phyloP scores from a whole-genome alignment of 169 alveolate species.

The Eimeria zaria region DNA sequence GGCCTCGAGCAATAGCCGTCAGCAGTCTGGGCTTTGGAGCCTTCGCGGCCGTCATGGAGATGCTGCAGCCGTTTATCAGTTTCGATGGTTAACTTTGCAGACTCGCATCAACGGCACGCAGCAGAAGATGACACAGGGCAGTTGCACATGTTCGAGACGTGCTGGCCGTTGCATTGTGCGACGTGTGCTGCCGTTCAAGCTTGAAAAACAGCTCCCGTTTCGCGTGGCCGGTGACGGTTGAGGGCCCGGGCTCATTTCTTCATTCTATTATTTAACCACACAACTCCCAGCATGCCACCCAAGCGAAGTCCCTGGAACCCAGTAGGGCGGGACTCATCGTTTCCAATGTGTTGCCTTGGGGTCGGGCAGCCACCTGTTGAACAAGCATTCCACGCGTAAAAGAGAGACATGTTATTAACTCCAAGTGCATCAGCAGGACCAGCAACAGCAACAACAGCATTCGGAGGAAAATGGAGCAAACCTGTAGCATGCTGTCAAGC shows the following conservation, averaged over 20 bases:
- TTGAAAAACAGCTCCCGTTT: neutral
- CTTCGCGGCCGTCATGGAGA: conserved; percentile 89
- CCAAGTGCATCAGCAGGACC: neutral
- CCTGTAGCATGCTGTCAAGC: conserved; percentile 88
- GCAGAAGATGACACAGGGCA: neutral
- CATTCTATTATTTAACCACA: neutral
- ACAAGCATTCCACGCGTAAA: neutral
- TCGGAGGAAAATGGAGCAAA: conserved; percentile 16
- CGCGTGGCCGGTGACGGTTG: neutral
- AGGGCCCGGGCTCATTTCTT: neutral
- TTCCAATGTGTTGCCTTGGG: conserved; percentile 83
- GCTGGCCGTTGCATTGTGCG: neutral
- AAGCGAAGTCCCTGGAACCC: neutral
- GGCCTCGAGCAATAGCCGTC: conserved; percentile 87
- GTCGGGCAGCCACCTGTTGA: conserved; percentile 80
- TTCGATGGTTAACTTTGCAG: conserved; percentile 15
- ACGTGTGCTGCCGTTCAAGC: neutral
- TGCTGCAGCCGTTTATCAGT: conserved; percentile 69
- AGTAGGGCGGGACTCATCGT: neutral
- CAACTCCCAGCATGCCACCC: neutral
- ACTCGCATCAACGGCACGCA: neutral
- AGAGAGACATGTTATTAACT: neutral
- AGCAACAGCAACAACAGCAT: neutral
- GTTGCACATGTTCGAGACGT: neutral
- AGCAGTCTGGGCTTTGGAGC: conserved; percentile 92